Percentiles rank a stretch among this genome's conserved stretches.
phyloP scores from a whole-genome alignment of 345 rosid species.

The Capsella bursapastoris region DNA sequence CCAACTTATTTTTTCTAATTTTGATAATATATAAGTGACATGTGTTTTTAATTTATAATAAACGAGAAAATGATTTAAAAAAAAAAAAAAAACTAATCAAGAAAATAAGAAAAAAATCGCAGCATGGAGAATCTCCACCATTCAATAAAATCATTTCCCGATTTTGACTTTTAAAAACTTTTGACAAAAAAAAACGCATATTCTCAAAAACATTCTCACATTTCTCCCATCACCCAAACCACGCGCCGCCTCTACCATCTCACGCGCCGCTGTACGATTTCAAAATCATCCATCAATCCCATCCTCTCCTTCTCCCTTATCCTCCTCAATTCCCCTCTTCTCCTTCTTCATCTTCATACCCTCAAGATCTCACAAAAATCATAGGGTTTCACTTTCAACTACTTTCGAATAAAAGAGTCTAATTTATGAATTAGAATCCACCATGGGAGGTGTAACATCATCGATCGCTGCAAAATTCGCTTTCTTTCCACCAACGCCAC shows the following conservation, averaged over 20 bases:
- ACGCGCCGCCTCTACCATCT: conserved; percentile 36
- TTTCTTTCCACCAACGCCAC: conserved; percentile 94
- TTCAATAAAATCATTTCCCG: conserved; percentile 12
- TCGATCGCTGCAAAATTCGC: conserved; percentile 98
- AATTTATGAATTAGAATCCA: conserved; percentile 43
- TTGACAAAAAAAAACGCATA: conserved; percentile 22
- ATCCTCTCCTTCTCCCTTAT: neutral
- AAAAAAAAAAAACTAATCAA: too few species aligned
- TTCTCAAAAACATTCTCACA: conserved; percentile 2
- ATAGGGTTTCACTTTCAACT: neutral
- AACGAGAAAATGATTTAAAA: neutral
- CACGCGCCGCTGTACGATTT: conserved; percentile 37
- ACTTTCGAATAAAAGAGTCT: neutral
- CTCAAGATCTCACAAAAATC: conserved; percentile 8
- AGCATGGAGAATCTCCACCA: conserved; percentile 32
- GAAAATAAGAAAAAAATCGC: neutral
- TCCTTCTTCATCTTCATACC: neutral
- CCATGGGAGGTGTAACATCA: conserved; percentile 96
- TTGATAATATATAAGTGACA: too few species aligned
- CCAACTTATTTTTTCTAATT: neutral
- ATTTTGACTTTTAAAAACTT: conserved; percentile 30
- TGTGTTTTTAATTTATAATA: neutral
- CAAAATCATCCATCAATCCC: neutral
- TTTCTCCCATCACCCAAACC: conserved; percentile 19
- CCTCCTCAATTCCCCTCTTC: neutral